These are phyloP conservation scores for Paragyromitra xinjiangensis DNA, from an alignment of 495 filamentous ascomycete species.

Conservation along the genomic window DNA sequence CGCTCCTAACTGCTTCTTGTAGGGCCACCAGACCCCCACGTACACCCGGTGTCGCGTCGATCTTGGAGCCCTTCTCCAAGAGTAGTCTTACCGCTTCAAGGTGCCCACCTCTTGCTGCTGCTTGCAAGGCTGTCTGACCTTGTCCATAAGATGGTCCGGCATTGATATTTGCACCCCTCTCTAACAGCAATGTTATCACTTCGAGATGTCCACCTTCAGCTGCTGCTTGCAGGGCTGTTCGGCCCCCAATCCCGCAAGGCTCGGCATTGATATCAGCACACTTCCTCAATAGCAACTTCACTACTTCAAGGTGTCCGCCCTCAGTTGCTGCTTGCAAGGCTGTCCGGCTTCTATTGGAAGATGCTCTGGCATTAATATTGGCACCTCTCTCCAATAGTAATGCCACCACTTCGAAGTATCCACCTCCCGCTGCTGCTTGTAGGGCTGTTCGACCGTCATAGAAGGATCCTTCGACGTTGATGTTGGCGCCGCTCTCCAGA, in stretches of 20 bases:
- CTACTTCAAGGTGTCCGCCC: neutral
- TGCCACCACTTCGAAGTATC: no score
- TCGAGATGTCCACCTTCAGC: neutral
- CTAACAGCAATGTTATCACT: neutral
- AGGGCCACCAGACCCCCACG: no score
- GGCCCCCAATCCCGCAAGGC: no score
- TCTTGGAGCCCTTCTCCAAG: neutral
- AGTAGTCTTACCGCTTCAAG: neutral
- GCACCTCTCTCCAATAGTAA: no score
- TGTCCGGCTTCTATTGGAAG: no score
- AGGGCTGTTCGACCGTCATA: neutral
- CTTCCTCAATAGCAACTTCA: neutral
- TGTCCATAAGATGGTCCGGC: neutral
- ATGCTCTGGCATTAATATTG: no score
- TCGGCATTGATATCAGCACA: neutral
- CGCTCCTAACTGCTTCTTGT: no score
- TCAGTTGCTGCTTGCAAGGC: no score
- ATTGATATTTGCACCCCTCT: neutral
- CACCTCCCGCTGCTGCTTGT: neutral
- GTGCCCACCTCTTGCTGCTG: neutral
- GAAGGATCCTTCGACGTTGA: neutral
- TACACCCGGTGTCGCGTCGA: no score
- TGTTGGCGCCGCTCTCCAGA: neutral
- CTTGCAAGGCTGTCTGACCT: neutral
- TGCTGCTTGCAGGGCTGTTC: no score